Evolutionary conservation across 208 protist species (phyloP), one percentile per base, ranked within the genome.

Genomic region (Acanthamoeba culbertsoni): DNA sequence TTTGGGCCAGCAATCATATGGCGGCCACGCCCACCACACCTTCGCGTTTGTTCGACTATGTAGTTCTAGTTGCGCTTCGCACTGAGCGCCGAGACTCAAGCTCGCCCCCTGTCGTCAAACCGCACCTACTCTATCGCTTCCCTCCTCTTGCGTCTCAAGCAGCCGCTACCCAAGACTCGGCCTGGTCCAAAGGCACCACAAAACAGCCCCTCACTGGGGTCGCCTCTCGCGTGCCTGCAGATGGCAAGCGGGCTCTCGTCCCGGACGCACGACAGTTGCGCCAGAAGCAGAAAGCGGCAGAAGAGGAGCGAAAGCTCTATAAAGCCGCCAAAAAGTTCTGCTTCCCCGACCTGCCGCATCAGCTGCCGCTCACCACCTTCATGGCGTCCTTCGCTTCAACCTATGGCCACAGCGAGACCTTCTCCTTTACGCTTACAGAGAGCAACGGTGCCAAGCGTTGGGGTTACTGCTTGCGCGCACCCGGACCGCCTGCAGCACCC

Each of bases 381-480:
- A 59, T 79, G 86, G 2, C 12, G 7, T 33, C 59, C 5, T 48
- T 40, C 33, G 51, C 86, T 3, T 46, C 86, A 28, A 43, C 35
- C 20, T 59, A 91, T 20, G 43, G 35, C 57, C 86, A 77, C 40
- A 43, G 40, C 42, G 86, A 92, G 45, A 59, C 43, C 59, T 92
- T 92, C 43, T 92, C 86, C 23, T 92, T 92, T 45, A 43, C 42
- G 1, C 86, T 92, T 2, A 92, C 86, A 16, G 86, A 92, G 59
- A 46, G 35, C 46, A 57, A 68, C 28, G 86, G 86, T 20, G 63
- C n/a, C 35, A 92, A 92, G 86, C 55, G 86, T 2, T 92, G 86
- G 86, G 86, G 62, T n/a, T 92, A 92, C 62, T 92, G 86, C 62
- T 59, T 77, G 31, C n/a, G 45, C 16, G 31, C 55, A 31, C 43